Evolutionary conservation across 1,139 yeast genomes (phyloP).

Genomic region (Eremothecium coryli): DNA sequence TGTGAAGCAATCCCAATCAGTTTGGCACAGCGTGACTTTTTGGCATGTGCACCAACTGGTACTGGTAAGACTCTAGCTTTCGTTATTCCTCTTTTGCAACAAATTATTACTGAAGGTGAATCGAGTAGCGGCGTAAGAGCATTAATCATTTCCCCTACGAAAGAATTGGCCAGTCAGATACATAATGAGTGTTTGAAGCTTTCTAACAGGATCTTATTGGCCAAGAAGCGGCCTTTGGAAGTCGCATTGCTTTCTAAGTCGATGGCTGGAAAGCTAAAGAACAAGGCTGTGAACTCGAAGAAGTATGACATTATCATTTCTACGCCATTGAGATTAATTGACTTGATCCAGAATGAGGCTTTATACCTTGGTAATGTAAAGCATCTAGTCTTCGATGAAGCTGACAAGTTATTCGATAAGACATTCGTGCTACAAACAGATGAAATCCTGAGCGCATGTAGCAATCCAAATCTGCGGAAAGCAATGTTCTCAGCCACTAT

Average conservation of each 20-base stretch:
- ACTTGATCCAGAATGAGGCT: constrained; percentile 54
- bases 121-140: constrained; percentile 50
- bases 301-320: constrained; percentile 76
- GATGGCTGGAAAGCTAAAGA: constrained; percentile 59
- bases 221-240: constrained; percentile 40
- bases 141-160: constrained; percentile 82
- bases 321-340: constrained; percentile 84
- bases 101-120: constrained; percentile 28
- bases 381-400: constrained; percentile 83
- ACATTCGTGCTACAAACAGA: constrained; percentile 92
- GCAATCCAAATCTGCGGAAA: constrained; percentile 41
- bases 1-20: constrained; percentile 73
- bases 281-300: constrained; percentile 44
- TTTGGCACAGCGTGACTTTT: constrained; percentile 54
- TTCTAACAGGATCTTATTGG: constrained; percentile 36
- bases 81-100: constrained; percentile 70
- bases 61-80: constrained; percentile 90
- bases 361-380: constrained; percentile 57
- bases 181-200: constrained; percentile 58
- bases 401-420: constrained; percentile 84
- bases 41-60: constrained; percentile 93
- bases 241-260: constrained; percentile 69
- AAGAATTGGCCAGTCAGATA: constrained; percentile 82
- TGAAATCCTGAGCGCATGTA: constrained; percentile 61
- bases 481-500: constrained; percentile 93